phyloP scores from a whole-genome alignment of 768 basidiomycete species.

The Amanita exitialis region DNA sequence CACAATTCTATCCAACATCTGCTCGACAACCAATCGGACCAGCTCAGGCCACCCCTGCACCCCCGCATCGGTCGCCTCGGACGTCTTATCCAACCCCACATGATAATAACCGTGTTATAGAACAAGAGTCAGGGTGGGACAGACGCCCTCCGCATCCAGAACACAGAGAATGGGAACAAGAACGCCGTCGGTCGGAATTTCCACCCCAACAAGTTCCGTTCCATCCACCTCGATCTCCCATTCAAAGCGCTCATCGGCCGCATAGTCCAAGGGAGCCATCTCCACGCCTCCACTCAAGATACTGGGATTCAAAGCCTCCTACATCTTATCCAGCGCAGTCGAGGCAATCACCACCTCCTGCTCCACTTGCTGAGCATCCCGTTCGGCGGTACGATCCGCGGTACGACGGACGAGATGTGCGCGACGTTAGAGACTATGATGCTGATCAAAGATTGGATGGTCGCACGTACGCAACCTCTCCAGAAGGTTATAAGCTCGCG shows the following conservation, averaged over 20 bases:
- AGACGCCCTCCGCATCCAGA: conserved; percentile 39
- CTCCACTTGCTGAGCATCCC: conserved; percentile 29
- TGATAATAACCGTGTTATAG: conserved; percentile 35
- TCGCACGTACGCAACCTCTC: conserved; percentile 32
- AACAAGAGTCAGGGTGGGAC: conserved; percentile 52
- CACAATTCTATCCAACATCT: conserved; percentile 40
- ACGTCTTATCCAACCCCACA: conserved; percentile 34
- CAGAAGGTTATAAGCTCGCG: conserved; percentile 29
- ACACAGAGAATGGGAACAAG: conserved; percentile 43
- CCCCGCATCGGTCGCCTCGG: conserved; percentile 52
- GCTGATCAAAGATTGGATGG: conserved; percentile 25
- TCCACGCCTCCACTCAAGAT: conserved; percentile 42
- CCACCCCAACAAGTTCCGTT: conserved; percentile 21
- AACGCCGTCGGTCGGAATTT: conserved; percentile 36
- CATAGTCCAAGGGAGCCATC: conserved; percentile 54
- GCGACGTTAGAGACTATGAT: conserved; percentile 39
- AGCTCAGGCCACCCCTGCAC: conserved; percentile 31
- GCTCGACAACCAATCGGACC: conserved; percentile 40
- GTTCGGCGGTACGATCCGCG: conserved; percentile 57
- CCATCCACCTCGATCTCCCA: conserved; percentile 33
- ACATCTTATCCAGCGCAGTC: conserved; percentile 19
- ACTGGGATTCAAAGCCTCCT: conserved; percentile 56
- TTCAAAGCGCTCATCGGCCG: conserved; percentile 21
- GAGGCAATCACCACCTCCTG: conserved; percentile 24
- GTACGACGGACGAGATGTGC: conserved; percentile 29